These are phyloP conservation scores for Phialocephala sp. DNA, from an alignment of 2,329 filamentous ascomycete genomes.

Conservation along the genomic window DNA sequence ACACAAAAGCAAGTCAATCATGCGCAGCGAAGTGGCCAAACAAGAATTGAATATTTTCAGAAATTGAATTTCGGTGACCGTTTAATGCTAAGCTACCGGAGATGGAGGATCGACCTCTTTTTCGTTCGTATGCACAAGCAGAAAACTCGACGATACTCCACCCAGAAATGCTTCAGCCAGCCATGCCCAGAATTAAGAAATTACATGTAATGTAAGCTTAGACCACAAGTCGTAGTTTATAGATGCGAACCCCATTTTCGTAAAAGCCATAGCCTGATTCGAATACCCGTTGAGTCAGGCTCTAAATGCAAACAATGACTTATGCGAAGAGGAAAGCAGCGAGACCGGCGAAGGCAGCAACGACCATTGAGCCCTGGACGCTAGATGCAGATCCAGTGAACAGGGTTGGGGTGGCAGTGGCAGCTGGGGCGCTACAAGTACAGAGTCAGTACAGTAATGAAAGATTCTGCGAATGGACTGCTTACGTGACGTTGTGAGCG, in stretches of 20 bases:
- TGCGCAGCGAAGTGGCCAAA: neutral
- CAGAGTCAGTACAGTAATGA: neutral
- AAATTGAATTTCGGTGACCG: conserved; percentile 33
- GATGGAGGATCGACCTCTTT: conserved; percentile 27
- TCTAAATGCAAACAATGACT: conserved; percentile 35
- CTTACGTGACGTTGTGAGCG: conserved; percentile 20
- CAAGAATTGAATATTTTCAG: conserved; percentile 29
- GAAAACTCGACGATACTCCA: conserved; percentile 16
- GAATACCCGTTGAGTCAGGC: conserved; percentile 34
- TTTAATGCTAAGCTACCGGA: conserved; percentile 29
- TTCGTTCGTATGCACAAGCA: conserved; percentile 10
- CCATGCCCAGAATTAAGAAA: conserved; percentile 32
- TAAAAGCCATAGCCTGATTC: conserved; percentile 41
- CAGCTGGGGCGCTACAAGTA: conserved; percentile 14
- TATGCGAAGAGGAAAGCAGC: conserved; percentile 40
- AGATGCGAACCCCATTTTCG: conserved; percentile 28
- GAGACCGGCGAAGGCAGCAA: conserved; percentile 29
- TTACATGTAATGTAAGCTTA: conserved; percentile 28
- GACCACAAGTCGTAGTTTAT: conserved; percentile 23
- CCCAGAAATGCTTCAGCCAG: conserved; percentile 25
- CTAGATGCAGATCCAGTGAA: conserved; percentile 38
- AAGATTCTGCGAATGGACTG: neutral
- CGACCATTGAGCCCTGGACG: conserved; percentile 39
- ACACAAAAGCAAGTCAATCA: neutral
- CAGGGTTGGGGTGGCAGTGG: conserved; percentile 25